Percentiles rank a stretch among this genome's conserved stretches.
Conservation (phyloP, 805 yeast species). For the Monosporozyma solicola region DNA sequence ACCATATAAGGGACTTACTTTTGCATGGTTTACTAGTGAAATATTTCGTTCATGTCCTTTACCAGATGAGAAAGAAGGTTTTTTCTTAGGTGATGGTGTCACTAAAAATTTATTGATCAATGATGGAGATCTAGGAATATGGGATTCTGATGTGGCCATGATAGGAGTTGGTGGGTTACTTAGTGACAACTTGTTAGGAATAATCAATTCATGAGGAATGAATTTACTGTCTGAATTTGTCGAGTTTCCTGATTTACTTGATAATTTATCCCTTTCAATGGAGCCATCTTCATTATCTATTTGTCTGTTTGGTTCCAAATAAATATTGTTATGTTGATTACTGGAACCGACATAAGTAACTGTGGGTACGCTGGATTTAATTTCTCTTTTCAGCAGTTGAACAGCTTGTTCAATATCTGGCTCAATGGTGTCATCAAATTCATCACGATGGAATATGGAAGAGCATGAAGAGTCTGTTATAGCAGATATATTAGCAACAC, state of each 20-base stretch:
- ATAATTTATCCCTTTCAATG: not conserved
- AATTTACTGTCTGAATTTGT: not conserved
- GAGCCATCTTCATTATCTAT: not conserved
- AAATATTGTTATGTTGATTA: not conserved
- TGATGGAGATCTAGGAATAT: constrained; percentile 14
- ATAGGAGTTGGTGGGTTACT: not conserved
- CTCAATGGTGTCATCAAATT: constrained; percentile 7
- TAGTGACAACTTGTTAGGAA: constrained; percentile 7
- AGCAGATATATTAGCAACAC: not conserved
- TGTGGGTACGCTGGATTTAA: constrained; percentile 3
- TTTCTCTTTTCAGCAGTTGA: constrained; percentile 14
- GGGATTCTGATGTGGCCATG: not conserved
- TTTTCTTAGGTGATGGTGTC: constrained; percentile 5
- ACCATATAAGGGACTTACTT: not conserved
- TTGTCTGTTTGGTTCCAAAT: not conserved
- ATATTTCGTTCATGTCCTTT: not conserved
- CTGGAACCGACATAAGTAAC: constrained; percentile 1
- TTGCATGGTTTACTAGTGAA: not conserved
- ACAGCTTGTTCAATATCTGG: constrained; percentile 25
- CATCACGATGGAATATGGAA: not conserved
- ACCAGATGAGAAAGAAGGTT: not conserved
- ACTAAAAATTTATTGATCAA: constrained; percentile 12
- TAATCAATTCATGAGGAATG: constrained; percentile 2
- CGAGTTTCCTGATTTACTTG: not conserved
- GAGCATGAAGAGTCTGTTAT: not conserved